These are phyloP conservation scores for Aulographum hederae DNA, from an alignment of 2,329 filamentous ascomycete genomes.

Conservation along the genomic window DNA sequence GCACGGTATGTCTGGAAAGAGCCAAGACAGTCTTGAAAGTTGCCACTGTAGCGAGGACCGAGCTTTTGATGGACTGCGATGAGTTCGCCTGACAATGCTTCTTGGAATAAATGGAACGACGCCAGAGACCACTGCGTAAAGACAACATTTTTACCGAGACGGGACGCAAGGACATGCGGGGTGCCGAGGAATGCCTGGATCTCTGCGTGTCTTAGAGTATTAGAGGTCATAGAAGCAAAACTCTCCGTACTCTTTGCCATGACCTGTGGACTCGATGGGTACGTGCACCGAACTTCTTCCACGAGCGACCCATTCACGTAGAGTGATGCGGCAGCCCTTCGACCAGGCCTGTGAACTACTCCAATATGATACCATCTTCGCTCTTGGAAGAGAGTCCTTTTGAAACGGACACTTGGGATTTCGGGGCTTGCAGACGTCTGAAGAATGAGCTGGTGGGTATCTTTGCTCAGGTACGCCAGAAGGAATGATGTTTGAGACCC, in stretches of 20 bases:
- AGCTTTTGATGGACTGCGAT: conserved; percentile 81
- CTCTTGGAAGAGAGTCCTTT: conserved; percentile 57
- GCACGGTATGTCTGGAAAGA: conserved; percentile 94
- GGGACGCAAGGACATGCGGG: conserved; percentile 66
- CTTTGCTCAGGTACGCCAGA: conserved; percentile 81
- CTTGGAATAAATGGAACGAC: conserved; percentile 75
- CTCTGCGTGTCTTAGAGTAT: conserved; percentile 36
- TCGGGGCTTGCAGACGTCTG: conserved; percentile 79
- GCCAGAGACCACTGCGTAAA: conserved; percentile 76
- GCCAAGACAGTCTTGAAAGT: conserved; percentile 90
- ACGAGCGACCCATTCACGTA: conserved; percentile 89
- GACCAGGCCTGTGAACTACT: conserved; percentile 65
- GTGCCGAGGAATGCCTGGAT: conserved; percentile 91
- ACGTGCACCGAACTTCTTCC: conserved; percentile 78
- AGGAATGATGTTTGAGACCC: conserved; percentile 83
- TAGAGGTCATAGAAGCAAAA: conserved; percentile 48
- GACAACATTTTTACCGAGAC: conserved; percentile 53
- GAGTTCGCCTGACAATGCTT: conserved; percentile 76
- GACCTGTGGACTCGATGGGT: conserved; percentile 57
- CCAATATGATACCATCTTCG: conserved; percentile 86
- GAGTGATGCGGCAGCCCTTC: conserved; percentile 59
- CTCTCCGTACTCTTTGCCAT: conserved; percentile 45
- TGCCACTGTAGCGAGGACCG: conserved; percentile 80
- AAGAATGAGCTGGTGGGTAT: conserved; percentile 83
- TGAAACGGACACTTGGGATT: conserved; percentile 84